These are phyloP conservation scores for Elsinoe perseae DNA, from an alignment of 2,329 filamentous ascomycete species.

Conservation along the genomic window DNA sequence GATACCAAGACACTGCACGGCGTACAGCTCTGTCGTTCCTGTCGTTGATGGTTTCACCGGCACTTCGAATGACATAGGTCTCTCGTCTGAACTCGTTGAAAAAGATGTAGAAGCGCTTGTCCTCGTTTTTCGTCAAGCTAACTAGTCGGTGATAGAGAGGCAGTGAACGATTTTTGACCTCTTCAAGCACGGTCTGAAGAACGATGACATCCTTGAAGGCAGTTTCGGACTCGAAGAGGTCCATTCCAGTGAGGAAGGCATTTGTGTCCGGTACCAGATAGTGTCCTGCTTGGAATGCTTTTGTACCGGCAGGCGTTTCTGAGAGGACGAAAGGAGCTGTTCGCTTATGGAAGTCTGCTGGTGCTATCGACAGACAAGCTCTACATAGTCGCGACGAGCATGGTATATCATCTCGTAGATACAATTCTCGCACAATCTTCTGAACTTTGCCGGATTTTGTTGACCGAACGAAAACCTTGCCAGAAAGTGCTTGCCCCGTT, in stretches of 20 bases:
- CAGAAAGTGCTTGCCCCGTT: slow-evolving; percentile 68
- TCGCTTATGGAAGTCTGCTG: slow-evolving; percentile 73
- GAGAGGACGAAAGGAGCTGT: slow-evolving; percentile 80
- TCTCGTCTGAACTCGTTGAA: slow-evolving; percentile 97
- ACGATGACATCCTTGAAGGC: slow-evolving; percentile 97
- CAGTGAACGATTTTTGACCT: slow-evolving; percentile 85
- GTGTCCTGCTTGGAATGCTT: slow-evolving; percentile 74
- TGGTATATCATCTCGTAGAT: slow-evolving; percentile 91
- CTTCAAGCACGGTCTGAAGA: slow-evolving; percentile 90
- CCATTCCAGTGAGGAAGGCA: slow-evolving; percentile 90
- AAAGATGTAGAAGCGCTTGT: slow-evolving; percentile 97
- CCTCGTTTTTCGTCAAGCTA: slow-evolving; percentile 84
- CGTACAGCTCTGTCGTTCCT: slow-evolving; percentile 90
- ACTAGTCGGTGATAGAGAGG: slow-evolving; percentile 92
- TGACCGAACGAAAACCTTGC: slow-evolving; percentile 91
- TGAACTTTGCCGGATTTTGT: slow-evolving; percentile 95
- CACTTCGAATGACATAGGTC: slow-evolving; percentile 69
- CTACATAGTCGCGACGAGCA: slow-evolving; percentile 88
- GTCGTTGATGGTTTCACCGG: slow-evolving; percentile 87
- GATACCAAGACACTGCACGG: slow-evolving; percentile 82
- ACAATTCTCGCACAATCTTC: slow-evolving; percentile 95
- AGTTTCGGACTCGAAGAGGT: slow-evolving; percentile 84
- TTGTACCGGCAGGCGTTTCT: slow-evolving; percentile 76
- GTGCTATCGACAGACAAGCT: slow-evolving; percentile 62
- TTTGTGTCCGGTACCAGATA: slow-evolving; percentile 96